These are phyloP conservation scores for Tagetes patula DNA, from an alignment of 129 eudicot species.

Conservation along the genomic window DNA sequence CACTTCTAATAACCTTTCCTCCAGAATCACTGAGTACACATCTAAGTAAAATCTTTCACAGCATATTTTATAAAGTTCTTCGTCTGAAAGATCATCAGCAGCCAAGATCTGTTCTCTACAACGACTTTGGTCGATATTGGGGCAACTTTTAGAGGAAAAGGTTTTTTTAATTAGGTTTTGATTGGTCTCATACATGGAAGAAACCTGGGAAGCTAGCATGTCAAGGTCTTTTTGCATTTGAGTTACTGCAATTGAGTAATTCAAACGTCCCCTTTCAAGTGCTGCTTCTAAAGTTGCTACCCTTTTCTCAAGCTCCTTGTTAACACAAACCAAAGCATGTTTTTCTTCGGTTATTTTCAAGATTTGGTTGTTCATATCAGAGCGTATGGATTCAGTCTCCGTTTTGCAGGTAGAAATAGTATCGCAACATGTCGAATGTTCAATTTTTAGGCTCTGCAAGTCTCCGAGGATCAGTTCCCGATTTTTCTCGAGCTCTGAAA, in stretches of 20 bases:
- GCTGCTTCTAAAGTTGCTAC: slow-evolving; percentile 71
- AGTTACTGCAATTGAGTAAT: slow-evolving; percentile 83
- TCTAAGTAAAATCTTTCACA: slow-evolving; percentile 52
- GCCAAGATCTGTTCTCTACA: slow-evolving; percentile 36
- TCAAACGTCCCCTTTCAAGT: slow-evolving; percentile 73
- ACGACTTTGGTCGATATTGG: slow-evolving; percentile 20
- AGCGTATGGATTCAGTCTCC: slow-evolving; percentile 54
- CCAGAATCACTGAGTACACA: slow-evolving; percentile 53
- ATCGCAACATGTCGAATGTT: slow-evolving; percentile 67
- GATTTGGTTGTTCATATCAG: slow-evolving; percentile 56
- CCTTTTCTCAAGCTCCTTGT: slow-evolving; percentile 74
- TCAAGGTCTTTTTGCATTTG: slow-evolving; percentile 86
- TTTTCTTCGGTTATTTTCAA: slow-evolving; percentile 54
- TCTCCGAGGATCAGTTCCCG: slow-evolving; percentile 69
- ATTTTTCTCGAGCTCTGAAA: slow-evolving; percentile 71
- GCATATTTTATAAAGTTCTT: slow-evolving; percentile 55
- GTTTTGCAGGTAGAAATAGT: slow-evolving; percentile 49
- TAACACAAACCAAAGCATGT: slow-evolving; percentile 44
- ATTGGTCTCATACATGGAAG: slow-evolving; percentile 85
- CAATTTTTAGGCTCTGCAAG: slow-evolving; percentile 63
- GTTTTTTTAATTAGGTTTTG: slow-evolving; percentile 70
- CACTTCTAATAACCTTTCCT: slow-evolving; percentile 56
- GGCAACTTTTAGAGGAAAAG: slow-evolving; percentile 42
- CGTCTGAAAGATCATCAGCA: slow-evolving; percentile 50
- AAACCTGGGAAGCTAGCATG: slow-evolving; percentile 77